Conservation (phyloP, 139 green algal species). For the Asterochloris sp. region DNA sequence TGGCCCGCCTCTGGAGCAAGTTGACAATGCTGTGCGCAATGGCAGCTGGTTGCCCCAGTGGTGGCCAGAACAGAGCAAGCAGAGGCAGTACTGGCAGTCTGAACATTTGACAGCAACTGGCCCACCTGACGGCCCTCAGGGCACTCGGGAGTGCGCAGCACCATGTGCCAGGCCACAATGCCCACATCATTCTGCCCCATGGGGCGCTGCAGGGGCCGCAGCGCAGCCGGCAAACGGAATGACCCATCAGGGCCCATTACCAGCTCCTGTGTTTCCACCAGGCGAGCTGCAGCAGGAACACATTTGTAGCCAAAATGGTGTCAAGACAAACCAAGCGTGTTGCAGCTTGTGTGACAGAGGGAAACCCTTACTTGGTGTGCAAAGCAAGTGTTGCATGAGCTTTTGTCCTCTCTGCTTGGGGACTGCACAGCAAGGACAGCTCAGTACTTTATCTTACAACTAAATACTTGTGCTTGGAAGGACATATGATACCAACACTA, state of each 20-base stretch:
- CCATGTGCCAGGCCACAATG: slow-evolving; percentile 91
- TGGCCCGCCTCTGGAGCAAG: too few relatives aligned
- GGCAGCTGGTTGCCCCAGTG: too few relatives aligned
- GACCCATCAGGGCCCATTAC: slow-evolving; percentile 34
- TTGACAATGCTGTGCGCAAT: too few relatives aligned
- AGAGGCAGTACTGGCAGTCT: too few relatives aligned
- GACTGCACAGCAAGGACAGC: not conserved
- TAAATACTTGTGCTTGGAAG: too few relatives aligned
- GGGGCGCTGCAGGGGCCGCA: slow-evolving; percentile 22
- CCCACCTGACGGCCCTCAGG: slow-evolving; percentile 56
- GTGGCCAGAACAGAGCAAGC: too few relatives aligned
- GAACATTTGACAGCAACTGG: not conserved
- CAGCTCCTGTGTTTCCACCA: slow-evolving; percentile 74
- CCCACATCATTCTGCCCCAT: slow-evolving; percentile 79
- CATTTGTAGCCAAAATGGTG: not conserved
- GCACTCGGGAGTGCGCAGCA: slow-evolving; percentile 86
- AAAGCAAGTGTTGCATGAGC: not conserved
- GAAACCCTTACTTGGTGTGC: not conserved
- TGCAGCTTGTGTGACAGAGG: not conserved
- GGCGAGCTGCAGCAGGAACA: slow-evolving; percentile 28
- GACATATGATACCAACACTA: too few relatives aligned
- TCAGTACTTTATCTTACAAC: too few relatives aligned
- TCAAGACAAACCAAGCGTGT: not conserved
- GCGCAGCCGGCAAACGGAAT: not conserved
- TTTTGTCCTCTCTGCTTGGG: not conserved